Conservation (phyloP, 805 yeast genomes). For the Metschnikowia sp. region DNA sequence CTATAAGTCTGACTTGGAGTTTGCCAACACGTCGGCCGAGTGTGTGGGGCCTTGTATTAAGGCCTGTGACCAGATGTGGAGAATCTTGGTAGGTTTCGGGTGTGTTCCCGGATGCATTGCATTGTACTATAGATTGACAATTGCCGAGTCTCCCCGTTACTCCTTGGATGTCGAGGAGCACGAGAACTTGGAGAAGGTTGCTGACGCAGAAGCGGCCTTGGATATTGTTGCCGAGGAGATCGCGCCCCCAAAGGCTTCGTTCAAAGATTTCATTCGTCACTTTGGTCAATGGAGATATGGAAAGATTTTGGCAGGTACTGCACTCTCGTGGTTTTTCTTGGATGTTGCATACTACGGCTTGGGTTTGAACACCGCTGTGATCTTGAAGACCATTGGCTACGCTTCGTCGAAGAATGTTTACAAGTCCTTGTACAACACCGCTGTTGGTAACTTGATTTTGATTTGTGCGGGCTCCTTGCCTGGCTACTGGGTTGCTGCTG, state of each 20-base stretch:
- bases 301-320: slow-evolving; percentile 82
- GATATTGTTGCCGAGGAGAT: slow-evolving; percentile 36
- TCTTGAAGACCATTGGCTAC: slow-evolving; percentile 80
- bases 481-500: slow-evolving; percentile 86
- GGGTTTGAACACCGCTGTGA: slow-evolving; percentile 75
- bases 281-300: slow-evolving; percentile 85
- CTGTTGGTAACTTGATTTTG: slow-evolving; percentile 90
- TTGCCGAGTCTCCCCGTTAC: slow-evolving; percentile 93
- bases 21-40: slow-evolving; percentile 50
- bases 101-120: slow-evolving; percentile 85
- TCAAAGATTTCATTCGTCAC: slow-evolving; percentile 65
- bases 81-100: slow-evolving; percentile 85
- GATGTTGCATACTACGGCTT: slow-evolving; percentile 92
- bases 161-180: slow-evolving; percentile 70
- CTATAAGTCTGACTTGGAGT: slow-evolving; percentile 59
- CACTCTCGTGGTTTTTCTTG: slow-evolving; percentile 86
- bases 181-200: slow-evolving; percentile 52
- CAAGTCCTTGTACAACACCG: slow-evolving; percentile 64
- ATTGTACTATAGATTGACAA: slow-evolving; percentile 86
- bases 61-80: slow-evolving; percentile 94
- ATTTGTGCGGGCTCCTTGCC: slow-evolving; percentile 95
- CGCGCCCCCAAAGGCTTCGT: slow-evolving; percentile 79
- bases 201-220: slow-evolving; percentile 44
- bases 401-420: slow-evolving; percentile 72
- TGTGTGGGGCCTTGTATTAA: slow-evolving; percentile 66